Percentiles rank a stretch among this genome's conserved stretches.
Evolutionary conservation across 208 protist genomes (phyloP).

Genomic region (Trypanosoma cruzi): DNA sequence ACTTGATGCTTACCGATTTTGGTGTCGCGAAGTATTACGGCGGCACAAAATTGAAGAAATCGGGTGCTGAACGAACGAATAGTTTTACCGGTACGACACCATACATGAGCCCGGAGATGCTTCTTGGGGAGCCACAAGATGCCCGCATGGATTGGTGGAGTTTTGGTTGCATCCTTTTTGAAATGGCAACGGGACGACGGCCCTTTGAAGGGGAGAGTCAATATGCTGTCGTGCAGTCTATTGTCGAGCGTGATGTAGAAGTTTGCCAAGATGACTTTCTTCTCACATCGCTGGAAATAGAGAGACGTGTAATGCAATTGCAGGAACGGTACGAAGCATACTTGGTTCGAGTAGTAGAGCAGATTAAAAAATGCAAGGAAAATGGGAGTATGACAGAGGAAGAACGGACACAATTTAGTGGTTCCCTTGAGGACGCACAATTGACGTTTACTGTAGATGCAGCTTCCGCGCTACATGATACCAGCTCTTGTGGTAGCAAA

Average conservation of each 20-base stretch:
- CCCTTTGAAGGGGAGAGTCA: conserved; percentile 73
- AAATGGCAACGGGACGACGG: conserved; percentile 93
- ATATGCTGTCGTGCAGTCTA: conserved; percentile 64
- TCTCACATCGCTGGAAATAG: conserved; percentile 69
- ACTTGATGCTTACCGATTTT: conserved; percentile 96
- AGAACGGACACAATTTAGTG: background rate
- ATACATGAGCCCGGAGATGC: conserved; percentile 96
- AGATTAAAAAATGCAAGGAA: background rate
- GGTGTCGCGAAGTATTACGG: conserved; percentile 92
- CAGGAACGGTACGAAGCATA: conserved; percentile 52
- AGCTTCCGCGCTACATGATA: background rate
- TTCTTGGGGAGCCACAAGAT: conserved; percentile 84
- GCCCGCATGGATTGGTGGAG: conserved; percentile 96
- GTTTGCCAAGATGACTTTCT: conserved; percentile 64
- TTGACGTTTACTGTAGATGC: background rate
- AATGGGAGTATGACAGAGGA: background rate
- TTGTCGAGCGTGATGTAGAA: conserved; percentile 76
- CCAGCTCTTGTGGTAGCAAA: background rate
- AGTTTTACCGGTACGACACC: conserved; percentile 95
- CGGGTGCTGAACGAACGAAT: conserved; percentile 39
- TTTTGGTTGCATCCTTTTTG: conserved; percentile 95
- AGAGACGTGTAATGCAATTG: conserved; percentile 67
- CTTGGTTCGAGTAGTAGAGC: background rate
- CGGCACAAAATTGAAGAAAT: background rate
- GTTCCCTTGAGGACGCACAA: background rate